Percentiles rank a stretch among this genome's conserved stretches.
Conservation (phyloP, 805 yeast species). For the Pichia scutulata region DNA sequence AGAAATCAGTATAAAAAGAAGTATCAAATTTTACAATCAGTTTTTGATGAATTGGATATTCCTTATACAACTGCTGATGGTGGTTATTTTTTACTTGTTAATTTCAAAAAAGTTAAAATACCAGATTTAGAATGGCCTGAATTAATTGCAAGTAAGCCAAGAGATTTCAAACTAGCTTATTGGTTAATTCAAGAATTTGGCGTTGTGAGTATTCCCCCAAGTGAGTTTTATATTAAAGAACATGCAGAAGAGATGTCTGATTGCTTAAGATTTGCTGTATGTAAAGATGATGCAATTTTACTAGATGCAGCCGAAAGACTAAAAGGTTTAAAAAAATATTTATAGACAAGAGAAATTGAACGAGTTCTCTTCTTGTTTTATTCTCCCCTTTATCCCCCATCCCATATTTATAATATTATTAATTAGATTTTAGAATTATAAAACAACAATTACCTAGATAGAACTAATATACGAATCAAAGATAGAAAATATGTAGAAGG, state of each 20-base stretch:
- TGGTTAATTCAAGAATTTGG: conserved; percentile 93
- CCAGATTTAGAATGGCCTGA: conserved; percentile 61
- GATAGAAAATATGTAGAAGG: not conserved
- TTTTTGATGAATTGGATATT: conserved; percentile 78
- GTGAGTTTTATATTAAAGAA: conserved; percentile 83
- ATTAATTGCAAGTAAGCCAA: conserved; percentile 59
- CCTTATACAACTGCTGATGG: conserved; percentile 93
- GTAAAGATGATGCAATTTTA: conserved; percentile 80
- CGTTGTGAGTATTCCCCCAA: conserved; percentile 94
- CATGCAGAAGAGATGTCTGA: conserved; percentile 26
- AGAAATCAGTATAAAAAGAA: conserved; percentile 62
- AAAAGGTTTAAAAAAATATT: conserved; percentile 57
- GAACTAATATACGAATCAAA: not conserved
- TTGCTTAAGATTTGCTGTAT: conserved; percentile 87
- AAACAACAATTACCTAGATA: not conserved
- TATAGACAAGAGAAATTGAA: conserved; percentile 22
- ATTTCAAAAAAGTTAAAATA: conserved; percentile 71
- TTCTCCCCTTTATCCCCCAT: no score
- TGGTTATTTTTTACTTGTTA: conserved; percentile 86
- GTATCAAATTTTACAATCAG: conserved; percentile 62
- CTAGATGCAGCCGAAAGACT: conserved; percentile 77
- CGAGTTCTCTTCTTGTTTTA: no score
- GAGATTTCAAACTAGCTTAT: conserved; percentile 82
- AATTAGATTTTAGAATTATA: not conserved
- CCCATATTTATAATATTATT: not conserved